Evolutionary conservation across 2,329 filamentous ascomycete species (phyloP), one percentile per base, ranked within the genome.

Genomic region (Apiospora pterosperma): DNA sequence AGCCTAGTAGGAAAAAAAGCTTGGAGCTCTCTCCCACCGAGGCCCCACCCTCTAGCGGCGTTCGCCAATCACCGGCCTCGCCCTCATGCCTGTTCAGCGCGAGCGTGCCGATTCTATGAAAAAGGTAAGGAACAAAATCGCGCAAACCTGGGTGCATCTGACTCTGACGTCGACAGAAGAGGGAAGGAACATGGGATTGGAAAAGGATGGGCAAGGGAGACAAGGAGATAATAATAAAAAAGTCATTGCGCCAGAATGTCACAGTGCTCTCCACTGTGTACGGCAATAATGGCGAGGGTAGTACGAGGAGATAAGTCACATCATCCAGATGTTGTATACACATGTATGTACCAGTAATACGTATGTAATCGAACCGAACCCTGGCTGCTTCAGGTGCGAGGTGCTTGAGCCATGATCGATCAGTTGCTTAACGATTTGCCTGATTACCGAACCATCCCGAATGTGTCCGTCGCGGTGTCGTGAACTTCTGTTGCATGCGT

Each of bases 21-120:
- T 42, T 62, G 60, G 60, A 62, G 60, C 60, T 62, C 60, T 41
- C 60, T 62, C 60, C 60, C 39, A 44, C 60, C 39, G 60, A 48
- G 60, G 60, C n/a, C 39, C 60, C 60, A 34, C 38, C 39, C 16
- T 28, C 39, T 42, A 34, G 60, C 39, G 60, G 60, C 60, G 21
- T 34, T 48, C 39, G 60, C 60, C 60, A 62, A 62, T 62, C 60
- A 62, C 36, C 38, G 28, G 39, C n/a, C 28, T 62, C 39, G 60
- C 39, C 60, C 39, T 62, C 60, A 62, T 62, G 60, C 60, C 39
- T 42, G 60, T 36, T 41, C 36, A 42, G 60, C 38, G 36, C 36
- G 39, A 42, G 38, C 39, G 28, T 42, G 39, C 60, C 60, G 39
- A 60, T 39, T 25, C 41, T n/a, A 44, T 48, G 28, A 34, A 55